These are phyloP conservation scores for Panicum miliaceum DNA, from an alignment of 176 grass and related monocot species.

Conservation along the genomic window DNA sequence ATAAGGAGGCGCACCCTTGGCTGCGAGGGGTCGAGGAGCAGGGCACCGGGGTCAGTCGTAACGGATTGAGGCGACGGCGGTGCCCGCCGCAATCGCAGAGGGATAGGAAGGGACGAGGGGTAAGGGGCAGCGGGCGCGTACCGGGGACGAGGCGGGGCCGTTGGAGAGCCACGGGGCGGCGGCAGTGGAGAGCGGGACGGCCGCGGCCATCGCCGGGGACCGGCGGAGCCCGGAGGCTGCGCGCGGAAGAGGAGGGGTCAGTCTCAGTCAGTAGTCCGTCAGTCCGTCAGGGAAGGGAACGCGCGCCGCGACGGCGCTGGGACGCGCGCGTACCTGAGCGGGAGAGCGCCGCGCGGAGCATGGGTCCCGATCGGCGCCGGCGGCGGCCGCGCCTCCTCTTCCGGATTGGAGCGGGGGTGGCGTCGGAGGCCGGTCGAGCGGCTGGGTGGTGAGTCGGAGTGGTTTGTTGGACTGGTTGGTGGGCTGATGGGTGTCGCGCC, in stretches of 20 bases:
- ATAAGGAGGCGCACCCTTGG: constrained; percentile 79
- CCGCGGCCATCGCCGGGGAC: constrained; percentile 45
- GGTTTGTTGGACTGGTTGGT: background rate
- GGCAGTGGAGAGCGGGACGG: constrained; percentile 60
- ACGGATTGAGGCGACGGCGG: background rate
- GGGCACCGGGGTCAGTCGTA: background rate
- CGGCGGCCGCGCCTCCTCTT: background rate
- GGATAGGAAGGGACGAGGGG: background rate
- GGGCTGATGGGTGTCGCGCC: background rate
- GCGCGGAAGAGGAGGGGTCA: background rate
- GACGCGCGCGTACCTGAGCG: constrained; percentile 37
- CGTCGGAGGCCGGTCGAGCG: background rate
- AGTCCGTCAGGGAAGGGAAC: background rate
- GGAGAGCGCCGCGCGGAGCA: constrained; percentile 51
- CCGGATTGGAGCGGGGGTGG: constrained; percentile 21
- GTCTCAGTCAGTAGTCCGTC: background rate
- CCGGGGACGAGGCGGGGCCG: constrained; percentile 43
- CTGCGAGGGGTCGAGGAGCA: constrained; percentile 35
- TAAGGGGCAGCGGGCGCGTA: background rate
- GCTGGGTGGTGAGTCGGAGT: background rate
- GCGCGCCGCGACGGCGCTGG: background rate
- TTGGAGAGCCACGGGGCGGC: constrained; percentile 54
- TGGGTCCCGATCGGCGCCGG: constrained; percentile 21
- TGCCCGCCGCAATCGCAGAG: background rate
- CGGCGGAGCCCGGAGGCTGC: constrained; percentile 70